Conservation (phyloP, 306 rosid species). For the Prunus kanzakura region DNA sequence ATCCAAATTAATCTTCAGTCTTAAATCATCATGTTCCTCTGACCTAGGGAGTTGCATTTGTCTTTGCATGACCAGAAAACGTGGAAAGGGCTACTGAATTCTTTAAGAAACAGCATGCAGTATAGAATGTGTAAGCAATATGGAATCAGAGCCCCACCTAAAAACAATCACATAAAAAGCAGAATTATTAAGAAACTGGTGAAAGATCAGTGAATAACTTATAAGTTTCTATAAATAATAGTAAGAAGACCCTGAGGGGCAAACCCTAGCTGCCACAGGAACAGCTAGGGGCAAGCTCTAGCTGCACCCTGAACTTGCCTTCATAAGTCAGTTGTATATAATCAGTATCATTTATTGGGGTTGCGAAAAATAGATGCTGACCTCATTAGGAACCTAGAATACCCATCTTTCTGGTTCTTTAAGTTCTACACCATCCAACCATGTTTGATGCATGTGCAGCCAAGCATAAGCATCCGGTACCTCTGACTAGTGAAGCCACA, state of each 20-base stretch:
- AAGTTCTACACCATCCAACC: constrained; percentile 50
- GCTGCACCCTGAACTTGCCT: not conserved
- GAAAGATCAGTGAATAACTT: not conserved
- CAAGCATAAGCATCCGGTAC: constrained; percentile 41
- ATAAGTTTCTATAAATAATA: too few species aligned
- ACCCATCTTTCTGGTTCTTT: constrained; percentile 38
- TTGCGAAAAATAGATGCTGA: constrained; percentile 2
- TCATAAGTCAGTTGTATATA: not conserved
- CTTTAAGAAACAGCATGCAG: not conserved
- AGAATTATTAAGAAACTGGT: too few species aligned
- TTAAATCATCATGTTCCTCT: not conserved
- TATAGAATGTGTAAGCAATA: not conserved
- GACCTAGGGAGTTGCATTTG: not conserved
- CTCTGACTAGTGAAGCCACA: constrained; percentile 42
- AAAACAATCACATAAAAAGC: too few species aligned
- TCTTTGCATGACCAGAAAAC: not conserved
- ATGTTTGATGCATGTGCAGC: constrained; percentile 74
- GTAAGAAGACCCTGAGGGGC: too few species aligned
- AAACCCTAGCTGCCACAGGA: too few species aligned
- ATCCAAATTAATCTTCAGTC: not conserved
- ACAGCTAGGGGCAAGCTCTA: too few species aligned
- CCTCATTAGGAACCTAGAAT: constrained; percentile 31
- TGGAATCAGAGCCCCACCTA: not conserved
- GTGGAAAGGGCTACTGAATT: not conserved
- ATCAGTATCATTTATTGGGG: not conserved